Conservation (phyloP, 2,329 filamentous ascomycete species). For the Colletotrichum sp. region DNA sequence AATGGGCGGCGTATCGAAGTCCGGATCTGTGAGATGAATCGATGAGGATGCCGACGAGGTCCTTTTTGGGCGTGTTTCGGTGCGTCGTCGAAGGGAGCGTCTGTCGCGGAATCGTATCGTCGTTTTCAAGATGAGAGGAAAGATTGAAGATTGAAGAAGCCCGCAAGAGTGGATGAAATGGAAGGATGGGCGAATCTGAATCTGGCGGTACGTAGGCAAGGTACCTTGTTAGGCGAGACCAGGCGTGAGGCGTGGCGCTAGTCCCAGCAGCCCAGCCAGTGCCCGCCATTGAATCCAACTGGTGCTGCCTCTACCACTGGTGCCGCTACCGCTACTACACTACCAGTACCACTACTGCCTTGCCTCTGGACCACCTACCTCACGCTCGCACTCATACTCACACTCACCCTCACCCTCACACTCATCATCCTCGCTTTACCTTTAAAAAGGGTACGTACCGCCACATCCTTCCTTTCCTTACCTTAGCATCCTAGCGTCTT, state of each 20-base stretch:
- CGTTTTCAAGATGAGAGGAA: slow-evolving; percentile 23
- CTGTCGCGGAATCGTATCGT: slow-evolving; percentile 2
- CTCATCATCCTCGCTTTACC: neutral
- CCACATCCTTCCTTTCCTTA: neutral
- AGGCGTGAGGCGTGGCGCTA: slow-evolving; percentile 22
- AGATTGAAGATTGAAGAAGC: slow-evolving; percentile 22
- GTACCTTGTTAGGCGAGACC: slow-evolving; percentile 24
- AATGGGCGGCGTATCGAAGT: slow-evolving; percentile 19
- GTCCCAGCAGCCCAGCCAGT: slow-evolving; percentile 16
- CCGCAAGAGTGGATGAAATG: slow-evolving; percentile 22
- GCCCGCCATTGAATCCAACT: neutral
- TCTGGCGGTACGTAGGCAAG: slow-evolving; percentile 21
- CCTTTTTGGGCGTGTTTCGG: neutral
- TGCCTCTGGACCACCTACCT: neutral
- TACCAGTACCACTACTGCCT: neutral
- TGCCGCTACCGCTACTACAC: neutral
- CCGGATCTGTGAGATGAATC: neutral
- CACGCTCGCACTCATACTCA: neutral
- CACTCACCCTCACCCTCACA: neutral
- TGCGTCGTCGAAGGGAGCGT: slow-evolving; percentile 13
- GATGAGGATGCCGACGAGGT: neutral
- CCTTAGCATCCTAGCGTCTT: neutral
- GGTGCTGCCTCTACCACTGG: neutral
- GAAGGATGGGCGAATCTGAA: slow-evolving; percentile 22
- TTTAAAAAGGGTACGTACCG: neutral